A percentile compares a stretch with the other conserved stretches of the same genome.
phyloP scores from a whole-genome alignment of 2,329 filamentous ascomycete genomes.

The Periglandula ipomoeae region DNA sequence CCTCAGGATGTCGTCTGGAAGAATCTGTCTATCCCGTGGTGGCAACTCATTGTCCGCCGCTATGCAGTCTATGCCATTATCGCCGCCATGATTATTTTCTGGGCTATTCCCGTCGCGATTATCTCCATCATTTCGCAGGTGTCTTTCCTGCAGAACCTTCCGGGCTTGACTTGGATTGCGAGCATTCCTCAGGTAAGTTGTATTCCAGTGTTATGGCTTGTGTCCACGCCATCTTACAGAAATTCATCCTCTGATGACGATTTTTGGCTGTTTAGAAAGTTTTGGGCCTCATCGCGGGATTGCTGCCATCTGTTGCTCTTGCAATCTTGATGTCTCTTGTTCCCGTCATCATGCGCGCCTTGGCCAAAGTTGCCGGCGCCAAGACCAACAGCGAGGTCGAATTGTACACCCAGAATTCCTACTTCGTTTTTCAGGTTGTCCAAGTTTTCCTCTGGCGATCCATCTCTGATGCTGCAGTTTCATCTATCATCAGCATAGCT shows the following conservation, averaged over 20 bases:
- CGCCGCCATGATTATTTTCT: constrained; percentile 72
- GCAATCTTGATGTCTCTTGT: constrained; percentile 77
- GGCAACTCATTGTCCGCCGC: constrained; percentile 63
- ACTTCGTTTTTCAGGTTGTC: constrained; percentile 86
- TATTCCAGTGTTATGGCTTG: neutral
- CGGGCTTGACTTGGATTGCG: constrained; percentile 66
- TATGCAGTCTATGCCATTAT: constrained; percentile 58
- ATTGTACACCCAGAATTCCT: constrained; percentile 82
- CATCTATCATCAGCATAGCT: constrained; percentile 54
- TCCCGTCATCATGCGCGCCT: constrained; percentile 53
- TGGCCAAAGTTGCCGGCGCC: constrained; percentile 70
- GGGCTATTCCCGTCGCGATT: constrained; percentile 65
- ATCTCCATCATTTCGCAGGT: constrained; percentile 84
- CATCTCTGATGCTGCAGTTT: constrained; percentile 66
- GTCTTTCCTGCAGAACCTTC: constrained; percentile 54
- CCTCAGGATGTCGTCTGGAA: constrained; percentile 82
- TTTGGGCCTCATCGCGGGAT: constrained; percentile 70
- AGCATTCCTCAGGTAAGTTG: constrained; percentile 47
- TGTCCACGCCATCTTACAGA: constrained; percentile 3
- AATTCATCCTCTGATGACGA: neutral
- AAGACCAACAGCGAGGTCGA: constrained; percentile 74
- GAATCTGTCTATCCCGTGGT: constrained; percentile 61
- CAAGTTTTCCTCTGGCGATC: constrained; percentile 90
- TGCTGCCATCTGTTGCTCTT: constrained; percentile 71
- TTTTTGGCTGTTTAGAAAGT: constrained; percentile 31